Base-by-base conservation (phyloP, 768 basidiomycete species). In the Russula compacta region DNA sequence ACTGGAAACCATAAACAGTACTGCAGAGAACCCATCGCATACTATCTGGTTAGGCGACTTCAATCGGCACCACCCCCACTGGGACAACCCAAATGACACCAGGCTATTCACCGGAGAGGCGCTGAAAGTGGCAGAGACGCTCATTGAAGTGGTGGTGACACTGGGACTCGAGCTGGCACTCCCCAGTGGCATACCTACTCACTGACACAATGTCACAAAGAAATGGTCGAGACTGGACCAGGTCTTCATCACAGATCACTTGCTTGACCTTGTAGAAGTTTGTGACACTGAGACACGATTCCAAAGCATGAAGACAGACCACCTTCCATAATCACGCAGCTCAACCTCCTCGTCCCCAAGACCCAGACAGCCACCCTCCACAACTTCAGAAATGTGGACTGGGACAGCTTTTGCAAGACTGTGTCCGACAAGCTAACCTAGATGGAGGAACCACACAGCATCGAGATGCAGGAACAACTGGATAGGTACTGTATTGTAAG, bases 231-330 rank as follows among this genome's bases (percentile, higher is more conserved):
- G 44, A 0, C 39, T 40, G 1, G 12, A 40, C 39, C 39, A 40
- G 11, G 39, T 40, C 5, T 40, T 40, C 3, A 40, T 46, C 8
- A 24, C 19, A 9, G 44, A 46, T 1, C 17, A 35, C 32, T 50
- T 32, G 17, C 1, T 1, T 0, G 10, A 50, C 17, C 15, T 36
- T 0, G 3, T 50, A n/a, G 11, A 24, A 6, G 3, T 1, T 0
- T 50, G 49, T 17, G 49, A 50, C 1, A 50, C 49, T 0, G 2
- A 0, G 0, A 1, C n/a, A 4, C 8, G 11, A 0, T 6, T 12
- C 6, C 8, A 32, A 2, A 15, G 49, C 3, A 10, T 50, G 0
- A 50, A 50, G 24, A 50, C 17, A 3, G 49, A 50, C 3, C 38
- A 40, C 21, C 39, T 40, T 19, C 44, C 9, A 21, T 46, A 6